Conservation (phyloP, 1,284 basidiomycete species). For the Papiliotrema flavescens region DNA sequence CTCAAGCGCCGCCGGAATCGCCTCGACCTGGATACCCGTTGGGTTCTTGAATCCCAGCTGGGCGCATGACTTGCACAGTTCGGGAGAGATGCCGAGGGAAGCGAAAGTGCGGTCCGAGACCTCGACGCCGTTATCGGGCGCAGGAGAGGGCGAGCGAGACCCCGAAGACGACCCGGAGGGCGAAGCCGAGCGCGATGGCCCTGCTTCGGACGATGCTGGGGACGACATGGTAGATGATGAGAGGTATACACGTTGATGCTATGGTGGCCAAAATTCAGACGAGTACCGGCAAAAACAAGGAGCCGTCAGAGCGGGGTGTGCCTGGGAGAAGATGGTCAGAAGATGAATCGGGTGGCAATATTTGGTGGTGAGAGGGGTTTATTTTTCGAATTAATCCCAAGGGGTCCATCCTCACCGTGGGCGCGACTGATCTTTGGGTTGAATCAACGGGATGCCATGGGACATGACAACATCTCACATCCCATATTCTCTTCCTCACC, state of each 20-base stretch:
- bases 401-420: too few species aligned
- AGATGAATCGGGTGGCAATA: background rate
- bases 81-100: conserved; percentile 78
- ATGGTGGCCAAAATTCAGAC: background rate
- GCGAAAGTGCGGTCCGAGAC: conserved; percentile 50
- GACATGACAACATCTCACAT: background rate
- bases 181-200: conserved; percentile 17
- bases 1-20: conserved; percentile 84
- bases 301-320: background rate
- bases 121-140: conserved; percentile 10
- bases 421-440: conserved; percentile 11
- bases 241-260: background rate
- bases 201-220: conserved; percentile 18
- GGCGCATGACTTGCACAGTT: conserved; percentile 80
- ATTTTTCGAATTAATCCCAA: background rate
- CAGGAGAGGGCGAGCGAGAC: conserved; percentile 15
- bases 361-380: background rate
- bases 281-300: background rate
- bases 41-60: conserved; percentile 81
- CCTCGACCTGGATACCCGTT: conserved; percentile 85
- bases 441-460: background rate
- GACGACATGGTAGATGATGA: conserved; percentile 13
- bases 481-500: background rate
- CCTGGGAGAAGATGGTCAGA: conserved; percentile 1
- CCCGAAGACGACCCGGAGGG: background rate